Evolutionary conservation across 1,284 basidiomycete species (phyloP).

Genomic region (Pseudozyma hubeiensis): DNA sequence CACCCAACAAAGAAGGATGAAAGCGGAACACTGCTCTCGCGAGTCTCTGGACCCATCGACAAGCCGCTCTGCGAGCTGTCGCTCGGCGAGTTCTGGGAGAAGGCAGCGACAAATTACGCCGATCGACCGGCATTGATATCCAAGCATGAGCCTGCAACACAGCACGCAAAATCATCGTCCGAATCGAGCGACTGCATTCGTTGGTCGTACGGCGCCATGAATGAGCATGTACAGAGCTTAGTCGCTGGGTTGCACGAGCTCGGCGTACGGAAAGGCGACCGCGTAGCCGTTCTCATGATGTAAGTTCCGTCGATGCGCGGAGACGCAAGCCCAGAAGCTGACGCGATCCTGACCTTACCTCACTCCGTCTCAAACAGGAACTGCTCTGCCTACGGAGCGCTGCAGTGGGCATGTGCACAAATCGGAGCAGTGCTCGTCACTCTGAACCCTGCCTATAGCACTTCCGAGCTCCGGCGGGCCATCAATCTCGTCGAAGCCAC

Average conservation of each 20-base stretch:
- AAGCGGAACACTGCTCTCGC: slow-evolving; percentile 36
- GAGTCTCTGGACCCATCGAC: slow-evolving; percentile 73
- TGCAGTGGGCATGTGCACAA: slow-evolving; percentile 85
- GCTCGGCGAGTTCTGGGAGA: slow-evolving; percentile 76
- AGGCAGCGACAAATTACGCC: slow-evolving; percentile 73
- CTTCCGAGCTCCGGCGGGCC: slow-evolving; percentile 76
- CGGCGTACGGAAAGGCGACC: slow-evolving; percentile 81
- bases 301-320: slow-evolving; percentile 7
- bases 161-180: slow-evolving; percentile 72
- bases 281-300: slow-evolving; percentile 83
- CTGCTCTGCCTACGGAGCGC: slow-evolving; percentile 78
- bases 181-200: slow-evolving; percentile 72
- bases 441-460: slow-evolving; percentile 82
- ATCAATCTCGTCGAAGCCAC: slow-evolving; percentile 78
- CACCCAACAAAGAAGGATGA: slow-evolving; percentile 26
- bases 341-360: background rate
- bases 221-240: slow-evolving; percentile 76
- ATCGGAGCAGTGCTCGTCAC: slow-evolving; percentile 84
- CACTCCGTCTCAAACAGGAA: slow-evolving; percentile 20
- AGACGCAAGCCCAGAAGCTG: background rate
- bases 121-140: slow-evolving; percentile 77
- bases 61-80: slow-evolving; percentile 76
- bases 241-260: slow-evolving; percentile 76
- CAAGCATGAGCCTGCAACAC: slow-evolving; percentile 74
- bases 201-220: slow-evolving; percentile 81